Evolutionary conservation across 23 red algal genomes (phyloP), one percentile per base, ranked within the genome.

Genomic region (Gracilaria vermiculophylla): DNA sequence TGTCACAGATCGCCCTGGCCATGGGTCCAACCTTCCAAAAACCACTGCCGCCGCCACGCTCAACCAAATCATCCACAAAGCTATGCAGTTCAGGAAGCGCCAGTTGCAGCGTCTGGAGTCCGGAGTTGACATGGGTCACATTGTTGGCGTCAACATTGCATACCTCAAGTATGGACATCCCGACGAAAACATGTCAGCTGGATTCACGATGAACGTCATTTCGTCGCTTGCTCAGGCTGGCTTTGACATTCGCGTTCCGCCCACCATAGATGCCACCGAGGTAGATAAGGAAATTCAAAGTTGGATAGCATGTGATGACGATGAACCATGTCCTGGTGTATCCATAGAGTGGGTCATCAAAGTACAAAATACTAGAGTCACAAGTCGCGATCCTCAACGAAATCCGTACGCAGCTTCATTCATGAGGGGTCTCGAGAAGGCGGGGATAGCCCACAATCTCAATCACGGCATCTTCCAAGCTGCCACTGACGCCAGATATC

Each of bases 171-270:
- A 86, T 1, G 86, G 91, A 33, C 61, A 71, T 25, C 69, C 74
- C 37, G 67, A 85, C 66, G 72, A 56, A 15, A 44, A 49, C 0
- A 60, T 86, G 5, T 29, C 80, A 4, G 40, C 58, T 36, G 91
- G 91, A 29, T 86, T 83, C 52, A 65, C 48, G 3, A 98, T 94
- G 87, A 98, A 98, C 77, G 56, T 98, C 23, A 95, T 98, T 70
- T 88, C 96, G 43, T 85, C 85, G 20, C 49, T 78, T 34, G 92
- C 92, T 29, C 77, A 86, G 20, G 72, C 88, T 69, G 86, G 92
- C 24, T 81, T 98, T 40, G 96, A 98, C 58, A 93, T 98, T 81
- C 96, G 96, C 56, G 91, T 98, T 31, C 96, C 96, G 24, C 96
- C 96, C 23, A 55, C 69, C 23, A 42, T 90, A 8, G 44, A 69